Base-by-base conservation (phyloP, 2,329 filamentous ascomycete genomes). In the Orbilia javanica region DNA sequence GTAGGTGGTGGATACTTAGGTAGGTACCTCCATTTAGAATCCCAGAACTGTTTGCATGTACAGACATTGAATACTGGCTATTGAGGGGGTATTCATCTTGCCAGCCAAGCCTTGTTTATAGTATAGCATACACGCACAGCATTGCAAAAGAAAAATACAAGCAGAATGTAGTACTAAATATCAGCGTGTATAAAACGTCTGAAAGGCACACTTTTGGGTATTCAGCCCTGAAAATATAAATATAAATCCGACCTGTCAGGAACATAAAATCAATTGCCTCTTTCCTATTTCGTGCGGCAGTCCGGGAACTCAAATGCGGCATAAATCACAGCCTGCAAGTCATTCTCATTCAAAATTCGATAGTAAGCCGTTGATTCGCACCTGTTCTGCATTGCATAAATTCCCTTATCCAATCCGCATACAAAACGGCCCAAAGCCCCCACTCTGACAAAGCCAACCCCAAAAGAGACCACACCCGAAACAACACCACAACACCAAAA, bases 401-500 rank as follows among this genome's bases (percentile, higher is more conserved):
- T n/a, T 60, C 42, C 29, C 34, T 42, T 60, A 60, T 60, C 53
- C 52, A 55, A 60, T 20, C 53, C 31, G 34, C 29, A 36, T 55
- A 7, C 29, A 39, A 42, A 42, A 60, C 34, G 18, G 42, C 8
- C 29, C n/a, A 18, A 18, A 52, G 48, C 48, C 48, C 53, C 53
- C 53, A 55, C 29, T 18, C 18, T n/a, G 52, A 34, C 11, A 25
- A 18, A 8, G 29, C 34, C 53, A 60, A 36, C 15, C 53, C 53
- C 11, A 42, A 42, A 66, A 52, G 29, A 36, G 62, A 22, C 44
- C 13, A 2, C 29, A 66, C 44, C 36, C 62, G 62, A 66, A 66
- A 66, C 62, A 66, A 50, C 62, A 66, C 42, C 53, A 60, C 53
- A 60, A 60, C 53, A 66, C 62, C 42, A 66, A 66, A 66, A 66